Percentiles rank a stretch among this genome's conserved stretches.
These are phyloP conservation scores for Chlamydomonas sp. DNA, from an alignment of 139 green algal species.

Conservation along the genomic window DNA sequence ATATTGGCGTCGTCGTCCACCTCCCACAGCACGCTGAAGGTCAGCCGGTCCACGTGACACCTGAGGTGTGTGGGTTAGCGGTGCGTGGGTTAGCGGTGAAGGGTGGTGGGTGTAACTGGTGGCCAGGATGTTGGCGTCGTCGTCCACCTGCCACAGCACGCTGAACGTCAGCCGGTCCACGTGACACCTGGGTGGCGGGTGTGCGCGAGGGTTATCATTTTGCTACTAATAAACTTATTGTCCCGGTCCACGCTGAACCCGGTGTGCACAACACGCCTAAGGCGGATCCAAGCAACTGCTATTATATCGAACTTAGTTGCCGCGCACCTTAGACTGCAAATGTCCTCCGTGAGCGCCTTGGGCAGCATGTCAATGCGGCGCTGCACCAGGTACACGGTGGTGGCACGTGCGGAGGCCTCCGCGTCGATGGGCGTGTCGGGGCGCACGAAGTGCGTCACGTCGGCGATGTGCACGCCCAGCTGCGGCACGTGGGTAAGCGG, in stretches of 20 bases:
- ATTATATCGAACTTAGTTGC: neutral
- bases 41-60: slow-evolving; percentile 85
- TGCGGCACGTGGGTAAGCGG: neutral
- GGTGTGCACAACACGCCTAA: too few relatives aligned
- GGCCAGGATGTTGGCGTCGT: slow-evolving; percentile 64
- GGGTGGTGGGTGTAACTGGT: slow-evolving; percentile 78
- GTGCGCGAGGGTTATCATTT: too few relatives aligned
- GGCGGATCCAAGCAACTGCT: too few relatives aligned
- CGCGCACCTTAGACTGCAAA: slow-evolving; percentile 81
- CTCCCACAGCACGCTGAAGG: slow-evolving; percentile 94
- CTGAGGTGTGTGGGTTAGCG: slow-evolving; percentile 8
- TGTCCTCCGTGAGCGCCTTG: slow-evolving; percentile 93
- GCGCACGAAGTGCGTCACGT: slow-evolving; percentile 92
- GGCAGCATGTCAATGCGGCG: slow-evolving; percentile 95
- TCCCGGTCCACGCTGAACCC: too few relatives aligned
- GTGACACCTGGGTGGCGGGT: slow-evolving; percentile 52
- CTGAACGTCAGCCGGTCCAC: slow-evolving; percentile 94
- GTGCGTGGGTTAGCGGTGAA: neutral
- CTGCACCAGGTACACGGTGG: slow-evolving; percentile 88
- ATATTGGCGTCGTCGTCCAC: slow-evolving; percentile 78
- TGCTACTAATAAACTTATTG: too few relatives aligned
- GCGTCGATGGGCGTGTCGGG: slow-evolving; percentile 81
- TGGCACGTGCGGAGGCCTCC: slow-evolving; percentile 80
- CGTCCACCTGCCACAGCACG: slow-evolving; percentile 92
- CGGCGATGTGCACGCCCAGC: slow-evolving; percentile 94